Percentiles rank a stretch among this genome's conserved stretches.
These are phyloP conservation scores for Leishmania guyanensis DNA, from an alignment of 208 protist genomes.

Conservation along the genomic window DNA sequence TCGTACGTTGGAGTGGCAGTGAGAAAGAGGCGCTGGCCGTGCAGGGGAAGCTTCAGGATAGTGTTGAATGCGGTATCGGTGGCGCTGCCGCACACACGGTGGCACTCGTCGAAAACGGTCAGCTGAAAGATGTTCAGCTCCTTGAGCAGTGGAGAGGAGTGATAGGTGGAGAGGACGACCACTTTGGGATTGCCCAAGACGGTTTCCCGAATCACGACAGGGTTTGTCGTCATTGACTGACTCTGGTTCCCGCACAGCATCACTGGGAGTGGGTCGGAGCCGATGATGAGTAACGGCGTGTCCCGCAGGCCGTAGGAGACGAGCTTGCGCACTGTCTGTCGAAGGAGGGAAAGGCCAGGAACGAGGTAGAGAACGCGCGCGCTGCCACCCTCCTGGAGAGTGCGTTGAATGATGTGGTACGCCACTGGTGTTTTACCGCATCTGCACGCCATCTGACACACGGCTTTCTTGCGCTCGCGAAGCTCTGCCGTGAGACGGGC, in stretches of 20 bases:
- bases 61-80: conserved; percentile 71
- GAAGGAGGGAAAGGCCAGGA: conserved; percentile 67
- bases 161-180: conserved; percentile 73
- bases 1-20: conserved; percentile 81
- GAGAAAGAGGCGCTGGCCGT: conserved; percentile 62
- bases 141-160: conserved; percentile 70
- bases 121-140: conserved; percentile 49
- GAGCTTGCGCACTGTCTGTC: conserved; percentile 70
- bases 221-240: conserved; percentile 68
- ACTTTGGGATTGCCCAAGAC: conserved; percentile 37
- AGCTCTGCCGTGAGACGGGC: conserved; percentile 48
- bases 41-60: conserved; percentile 51
- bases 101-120: conserved; percentile 81
- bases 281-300: conserved; percentile 63
- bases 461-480: conserved; percentile 29
- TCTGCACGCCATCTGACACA: conserved; percentile 84
- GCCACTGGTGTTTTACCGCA: conserved; percentile 84
- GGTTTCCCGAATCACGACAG: conserved; percentile 40
- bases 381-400: conserved; percentile 13
- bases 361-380: conserved; percentile 70
- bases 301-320: conserved; percentile 59
- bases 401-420: conserved; percentile 51
- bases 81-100: conserved; percentile 75
- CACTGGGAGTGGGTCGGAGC: conserved; percentile 50
- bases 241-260: conserved; percentile 24